A percentile compares a stretch with the other conserved stretches of the same genome.
phyloP scores from a whole-genome alignment of 108 stramenopile species.

The Pseudonitzschia pungens region DNA sequence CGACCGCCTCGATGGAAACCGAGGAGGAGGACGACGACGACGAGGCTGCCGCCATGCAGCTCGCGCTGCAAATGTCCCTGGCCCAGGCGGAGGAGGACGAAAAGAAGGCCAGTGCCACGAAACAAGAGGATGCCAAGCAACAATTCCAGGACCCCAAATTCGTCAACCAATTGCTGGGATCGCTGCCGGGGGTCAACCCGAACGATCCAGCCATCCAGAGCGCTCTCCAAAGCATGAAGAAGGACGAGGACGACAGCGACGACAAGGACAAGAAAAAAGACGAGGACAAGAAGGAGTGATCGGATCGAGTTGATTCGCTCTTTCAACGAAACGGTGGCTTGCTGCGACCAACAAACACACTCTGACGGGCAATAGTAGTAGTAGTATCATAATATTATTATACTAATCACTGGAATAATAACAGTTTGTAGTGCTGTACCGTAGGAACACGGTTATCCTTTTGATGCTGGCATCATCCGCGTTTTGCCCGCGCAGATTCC shows the following conservation, averaged over 20 bases:
- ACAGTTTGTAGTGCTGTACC: neutral
- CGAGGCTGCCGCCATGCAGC: constrained; percentile 88
- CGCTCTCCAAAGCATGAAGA: constrained; percentile 64
- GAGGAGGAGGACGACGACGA: constrained; percentile 66
- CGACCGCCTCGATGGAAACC: constrained; percentile 16
- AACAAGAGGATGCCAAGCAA: constrained; percentile 20
- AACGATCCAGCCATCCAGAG: constrained; percentile 91
- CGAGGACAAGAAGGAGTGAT: constrained; percentile 21
- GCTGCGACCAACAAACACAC: neutral
- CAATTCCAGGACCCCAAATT: constrained; percentile 77
- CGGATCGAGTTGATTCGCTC: no score
- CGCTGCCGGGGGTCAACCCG: constrained; percentile 86
- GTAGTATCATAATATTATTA: neutral
- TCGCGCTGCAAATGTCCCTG: constrained; percentile 91
- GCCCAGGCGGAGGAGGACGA: constrained; percentile 36
- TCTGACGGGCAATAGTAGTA: no score
- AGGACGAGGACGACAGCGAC: constrained; percentile 51
- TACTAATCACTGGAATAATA: neutral
- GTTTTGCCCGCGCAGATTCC: no score
- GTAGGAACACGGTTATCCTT: neutral
- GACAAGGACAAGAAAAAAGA: constrained; percentile 40
- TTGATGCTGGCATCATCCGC: neutral
- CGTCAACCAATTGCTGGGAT: constrained; percentile 71
- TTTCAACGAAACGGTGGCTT: neutral
- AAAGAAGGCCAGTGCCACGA: constrained; percentile 1